phyloP scores from a whole-genome alignment of 192 early-diverging fungal genomes.

The Geosiphon pyriformis region DNA sequence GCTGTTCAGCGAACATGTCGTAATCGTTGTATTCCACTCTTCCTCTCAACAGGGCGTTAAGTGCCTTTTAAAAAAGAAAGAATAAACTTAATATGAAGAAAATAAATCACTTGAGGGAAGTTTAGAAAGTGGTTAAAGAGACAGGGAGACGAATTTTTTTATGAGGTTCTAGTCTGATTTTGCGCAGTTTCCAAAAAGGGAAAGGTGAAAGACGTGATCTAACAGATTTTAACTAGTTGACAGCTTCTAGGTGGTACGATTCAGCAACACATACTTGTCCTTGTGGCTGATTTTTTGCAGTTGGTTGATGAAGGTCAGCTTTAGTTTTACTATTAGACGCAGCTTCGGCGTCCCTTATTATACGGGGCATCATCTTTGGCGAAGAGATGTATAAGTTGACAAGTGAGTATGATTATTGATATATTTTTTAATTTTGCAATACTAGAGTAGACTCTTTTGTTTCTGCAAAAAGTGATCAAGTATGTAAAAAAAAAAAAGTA shows the following conservation, averaged over 20 bases:
- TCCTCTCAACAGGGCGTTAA: slow-evolving; percentile 48
- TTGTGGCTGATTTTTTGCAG: slow-evolving; percentile 64
- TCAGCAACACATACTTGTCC: slow-evolving; percentile 45
- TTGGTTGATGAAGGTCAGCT: slow-evolving; percentile 55
- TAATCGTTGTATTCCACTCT: slow-evolving; percentile 45
- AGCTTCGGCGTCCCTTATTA: slow-evolving; percentile 36
- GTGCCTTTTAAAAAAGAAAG: slow-evolving; percentile 27
- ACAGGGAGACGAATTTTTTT: background rate
- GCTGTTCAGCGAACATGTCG: slow-evolving; percentile 26
- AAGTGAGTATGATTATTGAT: background rate
- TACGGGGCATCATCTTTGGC: slow-evolving; percentile 31
- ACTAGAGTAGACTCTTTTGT: background rate
- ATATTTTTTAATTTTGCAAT: slow-evolving; percentile 12
- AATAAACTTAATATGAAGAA: background rate
- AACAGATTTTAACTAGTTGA: background rate
- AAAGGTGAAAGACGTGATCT: background rate
- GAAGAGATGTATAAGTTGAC: background rate
- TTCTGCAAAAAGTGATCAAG: slow-evolving; percentile 2
- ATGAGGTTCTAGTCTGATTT: background rate
- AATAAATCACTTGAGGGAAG: background rate
- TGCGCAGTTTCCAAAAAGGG: background rate
- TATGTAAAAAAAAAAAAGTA: slow-evolving; percentile 1
- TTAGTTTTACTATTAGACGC: slow-evolving; percentile 16
- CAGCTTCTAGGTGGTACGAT: background rate
- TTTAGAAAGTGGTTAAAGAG: background rate